These are phyloP conservation scores for Psilocybe tampanensis DNA, from an alignment of 768 basidiomycete genomes.

Conservation along the genomic window DNA sequence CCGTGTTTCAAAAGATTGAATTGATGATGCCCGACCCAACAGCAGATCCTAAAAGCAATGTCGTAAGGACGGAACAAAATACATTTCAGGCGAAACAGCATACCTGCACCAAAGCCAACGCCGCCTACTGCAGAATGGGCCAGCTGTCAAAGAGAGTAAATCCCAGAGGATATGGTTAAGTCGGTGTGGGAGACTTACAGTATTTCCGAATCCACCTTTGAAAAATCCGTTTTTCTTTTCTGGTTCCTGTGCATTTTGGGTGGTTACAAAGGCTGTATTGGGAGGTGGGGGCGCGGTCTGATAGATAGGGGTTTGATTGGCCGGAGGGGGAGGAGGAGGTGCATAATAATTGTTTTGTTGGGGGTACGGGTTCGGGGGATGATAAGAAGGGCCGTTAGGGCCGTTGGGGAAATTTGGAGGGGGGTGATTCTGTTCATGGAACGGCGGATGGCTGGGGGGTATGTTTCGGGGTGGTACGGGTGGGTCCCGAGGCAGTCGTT, in stretches of 20 bases:
- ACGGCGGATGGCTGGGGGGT: background rate
- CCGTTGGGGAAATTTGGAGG: conserved; percentile 15
- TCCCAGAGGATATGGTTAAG: background rate
- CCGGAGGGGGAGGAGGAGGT: conserved; percentile 13
- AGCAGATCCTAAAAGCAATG: conserved; percentile 38
- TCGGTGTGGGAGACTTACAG: conserved; percentile 33
- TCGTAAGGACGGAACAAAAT: background rate
- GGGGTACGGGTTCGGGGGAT: conserved; percentile 26
- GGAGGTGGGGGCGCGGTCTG: conserved; percentile 20
- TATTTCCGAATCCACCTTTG: conserved; percentile 51
- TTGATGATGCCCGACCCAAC: conserved; percentile 47
- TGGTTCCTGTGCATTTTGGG: conserved; percentile 33
- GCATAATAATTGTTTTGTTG: conserved; percentile 14
- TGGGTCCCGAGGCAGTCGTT: conserved; percentile 39
- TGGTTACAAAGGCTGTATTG: conserved; percentile 13
- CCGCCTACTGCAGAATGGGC: conserved; percentile 64
- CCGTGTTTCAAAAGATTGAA: conserved; percentile 43
- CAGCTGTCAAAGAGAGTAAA: conserved; percentile 32
- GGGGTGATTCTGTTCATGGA: conserved; percentile 13
- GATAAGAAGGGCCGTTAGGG: conserved; percentile 11
- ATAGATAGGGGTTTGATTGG: conserved; percentile 14
- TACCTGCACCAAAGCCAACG: conserved; percentile 75
- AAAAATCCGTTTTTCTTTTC: conserved; percentile 54
- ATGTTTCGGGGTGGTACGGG: background rate
- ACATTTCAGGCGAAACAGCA: background rate